Percentiles rank a stretch among this genome's conserved stretches.
Evolutionary conservation across 1,284 basidiomycete genomes (phyloP).

Genomic region (Vanrija humicola): DNA sequence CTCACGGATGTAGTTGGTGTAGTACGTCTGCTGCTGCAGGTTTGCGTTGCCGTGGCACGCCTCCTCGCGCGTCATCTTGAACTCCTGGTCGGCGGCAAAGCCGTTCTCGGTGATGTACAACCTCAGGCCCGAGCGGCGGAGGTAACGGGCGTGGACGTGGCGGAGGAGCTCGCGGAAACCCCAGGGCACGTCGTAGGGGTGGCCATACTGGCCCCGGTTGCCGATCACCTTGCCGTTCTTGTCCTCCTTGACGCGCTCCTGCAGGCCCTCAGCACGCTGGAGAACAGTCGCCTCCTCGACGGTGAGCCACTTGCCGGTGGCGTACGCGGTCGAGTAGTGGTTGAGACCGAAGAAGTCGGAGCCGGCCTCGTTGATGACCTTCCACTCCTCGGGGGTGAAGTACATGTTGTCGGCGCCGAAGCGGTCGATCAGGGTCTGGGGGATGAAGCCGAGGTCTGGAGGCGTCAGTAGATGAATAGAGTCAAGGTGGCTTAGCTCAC

Average conservation of each 20-base stretch:
- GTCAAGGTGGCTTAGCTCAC: conserved; percentile 3
- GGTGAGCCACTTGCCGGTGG: conserved; percentile 13
- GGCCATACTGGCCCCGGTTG: conserved; percentile 23
- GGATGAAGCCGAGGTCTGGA: conserved; percentile 1
- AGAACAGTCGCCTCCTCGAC: no score
- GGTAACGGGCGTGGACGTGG: conserved; percentile 7
- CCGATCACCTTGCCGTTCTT: conserved; percentile 27
- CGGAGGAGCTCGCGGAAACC: conserved; percentile 15
- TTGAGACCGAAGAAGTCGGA: conserved; percentile 29
- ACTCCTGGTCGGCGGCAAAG: conserved; percentile 2
- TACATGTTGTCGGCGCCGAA: conserved; percentile 3
- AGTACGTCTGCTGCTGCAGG: conserved; percentile 25
- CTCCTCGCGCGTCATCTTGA: conserved; percentile 10
- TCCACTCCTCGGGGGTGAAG: conserved; percentile 17
- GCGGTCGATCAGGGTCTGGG: conserved; percentile 3
- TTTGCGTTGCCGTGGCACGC: conserved; percentile 14
- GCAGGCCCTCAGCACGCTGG: conserved; percentile 1
- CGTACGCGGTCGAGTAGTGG: conserved; percentile 23
- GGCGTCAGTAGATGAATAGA: not conserved
- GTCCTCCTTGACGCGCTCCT: conserved; percentile 15
- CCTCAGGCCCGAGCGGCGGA: not conserved
- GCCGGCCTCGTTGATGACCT: conserved; percentile 10
- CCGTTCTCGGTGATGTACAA: conserved; percentile 26
- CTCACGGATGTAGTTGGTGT: conserved; percentile 23
- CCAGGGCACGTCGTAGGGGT: conserved; percentile 25